phyloP scores from a whole-genome alignment of 2,329 filamentous ascomycete species.

The Hymenoscyphus scutula region DNA sequence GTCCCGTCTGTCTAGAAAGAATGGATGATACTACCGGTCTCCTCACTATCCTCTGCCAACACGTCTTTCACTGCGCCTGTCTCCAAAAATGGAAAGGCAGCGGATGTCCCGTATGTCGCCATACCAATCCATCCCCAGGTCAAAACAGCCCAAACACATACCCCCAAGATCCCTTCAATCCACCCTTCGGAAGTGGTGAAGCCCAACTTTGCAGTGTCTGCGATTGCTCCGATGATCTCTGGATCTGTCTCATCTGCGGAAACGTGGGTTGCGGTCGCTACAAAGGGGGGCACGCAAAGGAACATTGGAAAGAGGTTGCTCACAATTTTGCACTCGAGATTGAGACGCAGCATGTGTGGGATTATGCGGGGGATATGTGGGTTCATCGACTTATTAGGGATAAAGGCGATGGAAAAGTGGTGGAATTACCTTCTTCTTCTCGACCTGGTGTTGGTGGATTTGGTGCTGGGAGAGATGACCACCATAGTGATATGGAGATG shows the following conservation, averaged over 20 bases:
- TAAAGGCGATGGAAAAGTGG: constrained; percentile 87
- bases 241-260: constrained; percentile 94
- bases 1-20: constrained; percentile 91
- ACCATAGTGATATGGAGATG: constrained; percentile 57
- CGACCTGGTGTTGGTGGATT: constrained; percentile 7
- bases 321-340: constrained; percentile 94
- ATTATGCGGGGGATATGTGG: constrained; percentile 93
- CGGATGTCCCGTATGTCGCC: constrained; percentile 91
- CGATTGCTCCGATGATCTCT: constrained; percentile 77
- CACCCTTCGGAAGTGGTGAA: constrained; percentile 59
- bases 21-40: constrained; percentile 98
- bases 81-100: constrained; percentile 93
- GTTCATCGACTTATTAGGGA: constrained; percentile 93
- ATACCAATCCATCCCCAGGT: constrained; percentile 58
- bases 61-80: constrained; percentile 96
- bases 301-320: constrained; percentile 84
- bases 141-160: constrained; percentile 26
- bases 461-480: constrained; percentile 6
- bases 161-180: constrained; percentile 48
- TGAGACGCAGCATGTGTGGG: constrained; percentile 93
- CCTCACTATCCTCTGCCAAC: constrained; percentile 93
- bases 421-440: constrained; percentile 69
- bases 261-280: constrained; percentile 92
- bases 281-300: constrained; percentile 88
- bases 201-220: constrained; percentile 78